phyloP scores from a whole-genome alignment of 1,139 yeast species.

The Wickerhamiella pararugosa region DNA sequence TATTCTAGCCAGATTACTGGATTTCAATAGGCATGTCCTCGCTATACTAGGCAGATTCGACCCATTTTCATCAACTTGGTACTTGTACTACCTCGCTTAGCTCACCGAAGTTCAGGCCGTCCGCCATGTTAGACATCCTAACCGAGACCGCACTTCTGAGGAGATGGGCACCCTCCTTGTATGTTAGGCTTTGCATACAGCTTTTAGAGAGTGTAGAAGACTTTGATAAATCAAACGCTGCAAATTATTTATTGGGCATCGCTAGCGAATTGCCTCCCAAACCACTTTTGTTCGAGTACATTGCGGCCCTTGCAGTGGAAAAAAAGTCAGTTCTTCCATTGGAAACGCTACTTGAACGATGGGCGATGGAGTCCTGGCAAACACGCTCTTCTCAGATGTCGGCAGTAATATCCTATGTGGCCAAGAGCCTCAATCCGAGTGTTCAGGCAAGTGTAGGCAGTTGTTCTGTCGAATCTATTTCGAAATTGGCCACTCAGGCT shows the following conservation, averaged over 20 bases:
- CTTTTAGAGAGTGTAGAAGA: constrained; percentile 20
- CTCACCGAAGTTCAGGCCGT: too few relatives aligned
- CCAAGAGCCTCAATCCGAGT: constrained; percentile 8
- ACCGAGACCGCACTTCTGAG: constrained; percentile 15
- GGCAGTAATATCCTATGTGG: constrained; percentile 11
- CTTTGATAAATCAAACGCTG: constrained; percentile 3
- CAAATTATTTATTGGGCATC: constrained; percentile 8
- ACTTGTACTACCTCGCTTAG: too few relatives aligned
- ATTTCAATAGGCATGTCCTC: too few relatives aligned
- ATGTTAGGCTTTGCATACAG: constrained; percentile 20
- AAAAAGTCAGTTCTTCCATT: constrained; percentile 16
- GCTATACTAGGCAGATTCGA: too few relatives aligned
- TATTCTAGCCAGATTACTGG: too few relatives aligned
- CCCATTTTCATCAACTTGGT: too few relatives aligned
- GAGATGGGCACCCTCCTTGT: constrained; percentile 17
- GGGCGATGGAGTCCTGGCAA: constrained; percentile 7
- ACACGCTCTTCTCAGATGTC: constrained; percentile 2
- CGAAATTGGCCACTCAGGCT: constrained; percentile 10
- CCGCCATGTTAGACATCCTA: constrained; percentile 8
- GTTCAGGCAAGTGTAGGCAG: too few relatives aligned
- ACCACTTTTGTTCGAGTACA: constrained; percentile 23
- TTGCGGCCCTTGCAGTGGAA: constrained; percentile 20
- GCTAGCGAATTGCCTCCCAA: constrained; percentile 14
- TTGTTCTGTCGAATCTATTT: not conserved
- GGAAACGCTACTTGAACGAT: constrained; percentile 2